phyloP scores from a whole-genome alignment of 2,329 filamentous ascomycete species.

The Lojkania enalia region DNA sequence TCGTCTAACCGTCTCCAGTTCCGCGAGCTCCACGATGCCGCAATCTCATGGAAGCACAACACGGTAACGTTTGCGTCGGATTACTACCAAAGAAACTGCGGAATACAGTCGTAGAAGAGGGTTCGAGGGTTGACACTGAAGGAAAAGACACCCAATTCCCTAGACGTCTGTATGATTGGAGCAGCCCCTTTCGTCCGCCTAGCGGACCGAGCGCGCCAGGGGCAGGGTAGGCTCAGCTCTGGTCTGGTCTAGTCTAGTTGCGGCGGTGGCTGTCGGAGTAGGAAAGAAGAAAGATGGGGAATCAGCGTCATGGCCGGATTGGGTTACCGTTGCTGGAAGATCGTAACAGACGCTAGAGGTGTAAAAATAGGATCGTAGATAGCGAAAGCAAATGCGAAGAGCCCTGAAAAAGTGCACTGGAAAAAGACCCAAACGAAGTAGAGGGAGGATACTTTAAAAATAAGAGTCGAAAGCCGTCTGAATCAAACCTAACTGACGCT shows the following conservation, averaged over 20 bases:
- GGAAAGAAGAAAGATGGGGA: slow-evolving; percentile 5
- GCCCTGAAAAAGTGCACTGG: slow-evolving; percentile 1
- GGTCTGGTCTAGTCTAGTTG: slow-evolving; percentile 1
- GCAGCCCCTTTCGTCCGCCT: too few relatives aligned
- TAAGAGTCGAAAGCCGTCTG: slow-evolving; percentile 5
- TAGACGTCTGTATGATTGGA: too few relatives aligned
- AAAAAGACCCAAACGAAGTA: slow-evolving; percentile 5
- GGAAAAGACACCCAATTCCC: too few relatives aligned
- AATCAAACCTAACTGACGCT: slow-evolving; percentile 6
- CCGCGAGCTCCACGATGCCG: too few relatives aligned
- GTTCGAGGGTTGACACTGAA: too few relatives aligned
- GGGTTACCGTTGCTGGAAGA: slow-evolving; percentile 4
- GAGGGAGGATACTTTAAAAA: slow-evolving; percentile 2
- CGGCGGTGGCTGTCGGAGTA: slow-evolving; percentile 6
- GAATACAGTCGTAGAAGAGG: too few relatives aligned
- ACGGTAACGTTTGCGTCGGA: too few relatives aligned
- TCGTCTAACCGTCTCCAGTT: too few relatives aligned
- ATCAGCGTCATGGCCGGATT: slow-evolving; percentile 4
- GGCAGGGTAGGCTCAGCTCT: slow-evolving; percentile 6
- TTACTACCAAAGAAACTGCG: too few relatives aligned
- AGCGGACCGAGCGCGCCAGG: too few relatives aligned
- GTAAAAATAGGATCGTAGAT: slow-evolving; percentile 6
- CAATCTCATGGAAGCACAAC: too few relatives aligned
- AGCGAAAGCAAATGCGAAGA: slow-evolving; percentile 5
- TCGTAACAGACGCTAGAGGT: slow-evolving; percentile 4